Evolutionary conservation across 805 yeast species (phyloP), one percentile per base, ranked within the genome.

Genomic region (Lipomyces starkeyi): DNA sequence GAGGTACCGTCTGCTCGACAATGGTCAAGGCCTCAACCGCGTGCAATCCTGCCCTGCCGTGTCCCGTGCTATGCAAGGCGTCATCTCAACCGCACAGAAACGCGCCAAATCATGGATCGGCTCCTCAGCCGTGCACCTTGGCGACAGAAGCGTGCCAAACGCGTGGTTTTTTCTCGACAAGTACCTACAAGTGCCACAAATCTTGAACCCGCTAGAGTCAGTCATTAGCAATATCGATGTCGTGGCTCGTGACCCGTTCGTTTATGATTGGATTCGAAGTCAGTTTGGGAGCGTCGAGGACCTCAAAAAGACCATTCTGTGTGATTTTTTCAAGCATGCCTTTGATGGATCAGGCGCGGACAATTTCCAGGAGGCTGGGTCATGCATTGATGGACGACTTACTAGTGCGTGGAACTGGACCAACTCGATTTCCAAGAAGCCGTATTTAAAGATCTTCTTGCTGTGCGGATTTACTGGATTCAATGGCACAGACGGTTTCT

Each of bases 341-440:
- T 83, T 88, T 76, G 90, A 88, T 75, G 91, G 95, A 1, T 87
- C 91, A 9, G 96, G 96, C 59, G 93, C 93, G 9, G 92, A 90
- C 75, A 90, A 90, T 77, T 90, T 88, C 77, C 90, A 88, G 76
- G 90, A 89, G 83, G 91, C 93, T 37, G 96, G 96, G 1, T 87
- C 91, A 1, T 90, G 96, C 78, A 90, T 90, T 61, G 96, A 90
- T 76, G 96, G 95, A 25, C 84, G 93, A 63, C 80, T 90, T 59
- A 90, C 95, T 0, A 86, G 90, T 63, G 91, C 93, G 1, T 91
- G 94, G 91, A 91, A 90, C 74, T 91, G 91, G 83, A 90, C 93
- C 64, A 90, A 90, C 75, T 84, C 84, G 70, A 86, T 90, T 54
- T 79, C 87, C 32, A 88, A 89, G 75, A 89, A 89, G 73, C 82